Conservation (phyloP, 495 filamentous ascomycete genomes). For the Lasiosphaeriaceae sp. region DNA sequence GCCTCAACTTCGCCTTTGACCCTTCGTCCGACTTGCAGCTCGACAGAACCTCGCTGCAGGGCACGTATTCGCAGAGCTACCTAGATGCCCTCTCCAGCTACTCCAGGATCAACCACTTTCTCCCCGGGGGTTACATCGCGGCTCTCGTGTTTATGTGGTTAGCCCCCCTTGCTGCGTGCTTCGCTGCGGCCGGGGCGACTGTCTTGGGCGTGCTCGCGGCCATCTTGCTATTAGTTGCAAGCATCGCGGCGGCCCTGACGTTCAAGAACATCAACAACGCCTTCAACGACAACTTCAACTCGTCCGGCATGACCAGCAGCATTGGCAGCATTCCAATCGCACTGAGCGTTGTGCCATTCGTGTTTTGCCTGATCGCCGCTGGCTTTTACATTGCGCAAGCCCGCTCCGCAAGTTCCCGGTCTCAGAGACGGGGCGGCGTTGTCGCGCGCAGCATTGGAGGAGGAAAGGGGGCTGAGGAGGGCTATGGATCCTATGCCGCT, state of each 20-base stretch:
- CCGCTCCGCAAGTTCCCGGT: background rate
- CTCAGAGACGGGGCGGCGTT: conserved; percentile 2
- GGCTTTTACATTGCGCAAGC: conserved; percentile 13
- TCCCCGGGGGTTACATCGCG: conserved; percentile 29
- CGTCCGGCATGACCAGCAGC: conserved; percentile 20
- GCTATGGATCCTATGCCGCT: conserved; percentile 6
- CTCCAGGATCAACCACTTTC: conserved; percentile 21
- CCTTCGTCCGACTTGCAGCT: conserved; percentile 31
- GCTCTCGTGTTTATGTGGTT: conserved; percentile 19
- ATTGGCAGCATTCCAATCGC: conserved; percentile 21
- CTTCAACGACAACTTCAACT: conserved; percentile 26
- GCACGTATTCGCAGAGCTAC: conserved; percentile 11
- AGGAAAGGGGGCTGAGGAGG: conserved; percentile 8
- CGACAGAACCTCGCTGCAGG: conserved; percentile 19
- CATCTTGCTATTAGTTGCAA: conserved; percentile 27
- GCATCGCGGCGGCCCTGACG: conserved; percentile 21
- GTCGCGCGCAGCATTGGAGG: conserved; percentile 12
- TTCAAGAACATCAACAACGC: conserved; percentile 24
- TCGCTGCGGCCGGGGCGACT: conserved; percentile 8
- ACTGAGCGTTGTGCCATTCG: conserved; percentile 24
- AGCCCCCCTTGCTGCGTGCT: conserved; percentile 22
- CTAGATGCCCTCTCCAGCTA: conserved; percentile 15
- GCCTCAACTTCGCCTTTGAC: conserved; percentile 31
- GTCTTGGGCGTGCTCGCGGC: conserved; percentile 22
- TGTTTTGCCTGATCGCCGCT: conserved; percentile 14